Base-by-base conservation (phyloP, 805 yeast genomes). In the Suhomyces sp. region DNA sequence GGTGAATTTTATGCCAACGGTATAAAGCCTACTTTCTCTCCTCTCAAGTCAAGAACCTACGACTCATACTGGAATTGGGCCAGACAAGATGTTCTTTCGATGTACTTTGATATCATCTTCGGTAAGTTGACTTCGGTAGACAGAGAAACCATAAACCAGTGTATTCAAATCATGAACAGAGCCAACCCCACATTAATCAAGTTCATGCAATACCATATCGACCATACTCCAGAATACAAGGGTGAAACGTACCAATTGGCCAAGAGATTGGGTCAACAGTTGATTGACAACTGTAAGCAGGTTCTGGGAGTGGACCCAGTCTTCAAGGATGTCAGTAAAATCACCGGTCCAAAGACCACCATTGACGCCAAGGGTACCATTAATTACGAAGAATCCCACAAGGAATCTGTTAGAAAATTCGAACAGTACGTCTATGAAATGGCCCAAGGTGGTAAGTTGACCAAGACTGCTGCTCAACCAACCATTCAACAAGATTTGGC, bases 11-110 rank as follows among this genome's bases (percentile, higher is more conserved):
- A 92, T 70, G 92, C 97, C 47, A 81, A 85, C 53, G 98, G 99
- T 68, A 86, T 94, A 63, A 78, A 85, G 59, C 97, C 98, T 41
- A 84, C 86, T 4, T 94, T 94, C 76, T 88, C 97, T 29, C 80
- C 93, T 56, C 81, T 88, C 75, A 94, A 94, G 78, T 96, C 97
- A 25, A 88, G 99, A 78, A 85, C 87, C 50, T 94, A 93, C 72
- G 98, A 94, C 74, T 91, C 97, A 20, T 91, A 92, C 74, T 94
- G 99, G 99, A 96, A 96, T 74, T 94, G 99, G 99, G 97, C 98
- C 46, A 89, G 97, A 73, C 99, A 94, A 78, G 97, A 94, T 69
- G 88, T 94, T 55, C 77, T 94, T 61, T 83, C 91, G 47, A 86
- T 94, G 89, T 94, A 89, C 76, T 94, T 83, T 68, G 97, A 94